A percentile compares a stretch with the other conserved stretches of the same genome.
These are phyloP conservation scores for Apiospora koreana DNA, from an alignment of 2,329 filamentous ascomycete genomes.

Conservation along the genomic window DNA sequence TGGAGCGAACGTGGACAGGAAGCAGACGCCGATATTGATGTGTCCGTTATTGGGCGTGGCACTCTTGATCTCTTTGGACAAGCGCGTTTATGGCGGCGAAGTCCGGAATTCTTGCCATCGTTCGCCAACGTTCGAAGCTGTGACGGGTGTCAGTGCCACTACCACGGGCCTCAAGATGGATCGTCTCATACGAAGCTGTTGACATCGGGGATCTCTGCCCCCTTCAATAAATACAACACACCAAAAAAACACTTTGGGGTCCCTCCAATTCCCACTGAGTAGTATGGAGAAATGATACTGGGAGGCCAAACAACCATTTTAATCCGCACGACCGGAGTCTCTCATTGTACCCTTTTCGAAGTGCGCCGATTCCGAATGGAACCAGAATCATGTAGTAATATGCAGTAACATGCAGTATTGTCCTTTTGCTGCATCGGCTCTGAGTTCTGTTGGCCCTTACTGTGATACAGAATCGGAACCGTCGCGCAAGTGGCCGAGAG, in stretches of 20 bases:
- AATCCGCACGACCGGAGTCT: not conserved
- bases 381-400: not conserved
- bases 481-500: no score
- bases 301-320: not conserved
- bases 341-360: not conserved
- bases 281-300: no score
- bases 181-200: no score
- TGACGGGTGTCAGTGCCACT: no score
- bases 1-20: not conserved
- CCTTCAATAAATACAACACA: no score
- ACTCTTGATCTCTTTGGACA: no score
- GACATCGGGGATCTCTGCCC: no score
- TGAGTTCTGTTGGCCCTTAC: not conserved
- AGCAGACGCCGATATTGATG: not conserved
- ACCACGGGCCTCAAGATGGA: not conserved
- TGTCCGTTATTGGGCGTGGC: not conserved
- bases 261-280: not conserved
- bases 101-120: no score
- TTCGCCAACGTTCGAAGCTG: no score
- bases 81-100: no score
- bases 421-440: not conserved
- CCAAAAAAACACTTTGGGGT: not conserved
- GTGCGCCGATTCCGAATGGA: not conserved
- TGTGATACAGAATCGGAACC: not conserved
- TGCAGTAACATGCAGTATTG: not conserved